Evolutionary conservation across 495 filamentous ascomycete species (phyloP).

Genomic region (Annulohypoxylon bovei): DNA sequence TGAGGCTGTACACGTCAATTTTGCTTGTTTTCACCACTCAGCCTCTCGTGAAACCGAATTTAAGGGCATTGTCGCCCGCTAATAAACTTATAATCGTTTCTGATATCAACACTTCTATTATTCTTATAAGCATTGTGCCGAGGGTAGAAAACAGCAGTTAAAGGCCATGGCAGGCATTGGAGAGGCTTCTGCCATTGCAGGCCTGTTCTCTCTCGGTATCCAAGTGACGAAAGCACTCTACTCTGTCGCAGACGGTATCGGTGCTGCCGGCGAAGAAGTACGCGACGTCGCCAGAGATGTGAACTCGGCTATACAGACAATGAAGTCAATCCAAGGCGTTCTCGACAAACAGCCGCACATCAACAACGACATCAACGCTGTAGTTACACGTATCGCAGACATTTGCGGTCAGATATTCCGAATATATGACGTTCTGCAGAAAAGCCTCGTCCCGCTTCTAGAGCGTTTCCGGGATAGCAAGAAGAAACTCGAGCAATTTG

Average conservation of each 20-base stretch:
- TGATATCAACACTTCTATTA: background rate
- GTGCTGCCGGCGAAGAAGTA: background rate
- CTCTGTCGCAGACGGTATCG: background rate
- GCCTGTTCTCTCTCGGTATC: background rate
- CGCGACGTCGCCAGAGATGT: background rate
- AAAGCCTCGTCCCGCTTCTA: background rate
- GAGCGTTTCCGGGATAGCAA: constrained; percentile 2
- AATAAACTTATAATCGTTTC: background rate
- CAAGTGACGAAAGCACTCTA: background rate
- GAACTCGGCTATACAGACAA: background rate
- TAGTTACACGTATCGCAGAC: background rate
- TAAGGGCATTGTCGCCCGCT: background rate
- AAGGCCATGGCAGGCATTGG: background rate
- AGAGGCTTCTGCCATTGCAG: background rate
- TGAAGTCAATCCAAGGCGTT: background rate
- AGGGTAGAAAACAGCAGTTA: background rate
- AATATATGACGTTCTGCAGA: background rate
- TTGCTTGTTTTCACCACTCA: background rate
- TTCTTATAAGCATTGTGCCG: background rate
- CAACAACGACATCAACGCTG: background rate
- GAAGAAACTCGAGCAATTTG: background rate
- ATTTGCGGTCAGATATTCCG: background rate
- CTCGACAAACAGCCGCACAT: background rate
- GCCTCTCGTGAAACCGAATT: background rate
- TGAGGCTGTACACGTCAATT: background rate